phyloP scores from a whole-genome alignment of 768 basidiomycete genomes.

The Vararia minispora region DNA sequence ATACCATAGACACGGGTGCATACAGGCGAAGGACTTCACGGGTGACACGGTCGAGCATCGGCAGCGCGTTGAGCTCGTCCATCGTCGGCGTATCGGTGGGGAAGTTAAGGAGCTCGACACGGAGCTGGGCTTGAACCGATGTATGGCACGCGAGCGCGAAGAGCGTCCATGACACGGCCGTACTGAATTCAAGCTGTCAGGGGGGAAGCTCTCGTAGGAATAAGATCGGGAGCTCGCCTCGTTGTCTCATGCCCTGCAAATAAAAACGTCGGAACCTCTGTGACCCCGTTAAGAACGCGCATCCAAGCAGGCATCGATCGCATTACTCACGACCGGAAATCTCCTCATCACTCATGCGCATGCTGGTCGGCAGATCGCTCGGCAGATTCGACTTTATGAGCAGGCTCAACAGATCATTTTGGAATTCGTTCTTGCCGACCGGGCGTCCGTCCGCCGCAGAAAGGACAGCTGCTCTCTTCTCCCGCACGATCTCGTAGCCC shows the following conservation, averaged over 20 bases:
- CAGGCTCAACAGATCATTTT: constrained; percentile 19
- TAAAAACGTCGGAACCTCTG: constrained; percentile 23
- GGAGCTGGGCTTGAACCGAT: constrained; percentile 41
- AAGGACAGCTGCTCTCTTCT: constrained; percentile 33
- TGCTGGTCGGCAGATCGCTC: constrained; percentile 15
- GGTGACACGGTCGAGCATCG: constrained; percentile 40
- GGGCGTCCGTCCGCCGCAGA: constrained; percentile 1
- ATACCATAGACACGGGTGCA: constrained; percentile 10
- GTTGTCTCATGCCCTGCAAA: constrained; percentile 21
- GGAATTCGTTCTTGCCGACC: constrained; percentile 11
- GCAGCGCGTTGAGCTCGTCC: constrained; percentile 55
- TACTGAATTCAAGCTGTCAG: too few species aligned
- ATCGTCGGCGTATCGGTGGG: constrained; percentile 50
- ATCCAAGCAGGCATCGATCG: background rate
- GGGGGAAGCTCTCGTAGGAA: too few species aligned
- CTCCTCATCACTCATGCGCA: constrained; percentile 21
- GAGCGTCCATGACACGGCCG: constrained; percentile 46
- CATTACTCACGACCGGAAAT: constrained; percentile 17
- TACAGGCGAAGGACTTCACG: constrained; percentile 10
- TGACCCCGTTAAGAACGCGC: too few species aligned
- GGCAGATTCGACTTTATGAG: constrained; percentile 23
- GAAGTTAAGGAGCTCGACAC: constrained; percentile 43
- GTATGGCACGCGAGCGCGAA: constrained; percentile 39
- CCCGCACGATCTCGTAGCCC: constrained; percentile 30
- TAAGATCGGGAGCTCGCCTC: background rate